phyloP scores from a whole-genome alignment of 2,329 filamentous ascomycete genomes.

The Trichoderma cornu-damae region DNA sequence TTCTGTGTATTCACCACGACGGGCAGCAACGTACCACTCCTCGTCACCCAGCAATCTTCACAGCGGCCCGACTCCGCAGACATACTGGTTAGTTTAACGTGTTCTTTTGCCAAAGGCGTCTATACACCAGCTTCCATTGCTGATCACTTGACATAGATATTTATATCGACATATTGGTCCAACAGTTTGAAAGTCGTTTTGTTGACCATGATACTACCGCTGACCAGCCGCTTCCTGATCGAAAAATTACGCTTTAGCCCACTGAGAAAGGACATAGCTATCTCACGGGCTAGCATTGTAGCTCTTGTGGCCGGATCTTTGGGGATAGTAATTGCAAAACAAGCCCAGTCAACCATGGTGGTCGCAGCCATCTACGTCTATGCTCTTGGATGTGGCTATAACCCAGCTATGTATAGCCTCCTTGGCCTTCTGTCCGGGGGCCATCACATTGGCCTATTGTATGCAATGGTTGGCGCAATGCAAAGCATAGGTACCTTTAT shows the following conservation, averaged over 20 bases:
- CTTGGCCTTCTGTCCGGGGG: slow-evolving; percentile 1
- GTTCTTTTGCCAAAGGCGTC: not conserved
- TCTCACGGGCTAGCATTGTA: slow-evolving; percentile 9
- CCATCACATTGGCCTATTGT: slow-evolving; percentile 1
- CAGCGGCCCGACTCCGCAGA: not conserved
- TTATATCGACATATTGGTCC: not conserved
- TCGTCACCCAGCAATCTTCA: not conserved
- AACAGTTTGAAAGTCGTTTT: not conserved
- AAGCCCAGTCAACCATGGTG: not conserved
- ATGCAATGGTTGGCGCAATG: slow-evolving; percentile 2
- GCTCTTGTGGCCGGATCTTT: slow-evolving; percentile 6
- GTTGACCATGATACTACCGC: slow-evolving; percentile 7
- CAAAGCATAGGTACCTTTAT: slow-evolving; percentile 4
- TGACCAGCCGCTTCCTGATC: not conserved
- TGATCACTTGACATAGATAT: slow-evolving; percentile 5
- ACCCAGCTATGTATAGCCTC: slow-evolving; percentile 6
- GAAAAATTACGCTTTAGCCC: slow-evolving; percentile 1
- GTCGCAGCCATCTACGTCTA: slow-evolving; percentile 4
- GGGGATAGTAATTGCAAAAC: slow-evolving; percentile 2
- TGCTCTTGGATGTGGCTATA: slow-evolving; percentile 9
- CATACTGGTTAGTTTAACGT: not conserved
- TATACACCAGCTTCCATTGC: not conserved
- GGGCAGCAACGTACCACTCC: slow-evolving; percentile 2
- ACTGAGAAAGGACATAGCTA: not conserved
- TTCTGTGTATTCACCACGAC: not conserved